Base-by-base conservation (phyloP, 108 stramenopile genomes). In the Nannochloropsis granulata region DNA sequence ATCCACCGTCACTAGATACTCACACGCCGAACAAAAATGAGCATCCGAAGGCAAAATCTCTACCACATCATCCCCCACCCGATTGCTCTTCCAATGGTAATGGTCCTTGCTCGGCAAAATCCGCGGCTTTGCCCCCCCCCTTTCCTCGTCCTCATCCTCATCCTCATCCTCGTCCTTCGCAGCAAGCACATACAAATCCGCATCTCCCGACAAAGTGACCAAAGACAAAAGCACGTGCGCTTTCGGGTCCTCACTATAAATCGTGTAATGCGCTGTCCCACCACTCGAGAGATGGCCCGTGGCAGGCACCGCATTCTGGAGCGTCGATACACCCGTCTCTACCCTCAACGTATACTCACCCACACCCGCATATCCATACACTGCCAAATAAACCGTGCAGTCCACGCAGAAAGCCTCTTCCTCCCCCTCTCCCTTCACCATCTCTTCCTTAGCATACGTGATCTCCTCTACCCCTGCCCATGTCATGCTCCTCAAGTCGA, bases 341-440 rank as follows among this genome's bases (percentile, higher is more conserved):
- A 71, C 56, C 56, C 56, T 16, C 56, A 71, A n/a, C 7, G 56
- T 71, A n/a, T 71, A 71, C n/a, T 7, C 56, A n/a, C 56, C 56
- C 56, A 16, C 56, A 16, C 56, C 82, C 16, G 43, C 25, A 44
- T 83, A 85, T 24, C 85, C 85, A 21, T 44, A 85, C n/a, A 79
- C 85, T 5, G 85, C 85, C 25, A 85, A 23, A 13, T 84, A 81
- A 16, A 81, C 84, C 21, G 79, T 44, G 80, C 84, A 84, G 16
- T 82, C 46, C n/a, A 12, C 10, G 44, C 85, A 85, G 24, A 81
- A 85, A 16, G 16, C 24, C 19, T 24, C 10, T 16, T 34, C 25
- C 43, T 82, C 80, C 71, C 19, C 14, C 19, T 13, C 79, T 16
- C 19, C 25, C 43, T 82, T 43, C 71, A 19, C 14, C 19, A 56